A percentile compares a stretch with the other conserved stretches of the same genome.
These are phyloP conservation scores for Scheffersomyces spartinae DNA, from an alignment of 805 yeast genomes.

Conservation along the genomic window DNA sequence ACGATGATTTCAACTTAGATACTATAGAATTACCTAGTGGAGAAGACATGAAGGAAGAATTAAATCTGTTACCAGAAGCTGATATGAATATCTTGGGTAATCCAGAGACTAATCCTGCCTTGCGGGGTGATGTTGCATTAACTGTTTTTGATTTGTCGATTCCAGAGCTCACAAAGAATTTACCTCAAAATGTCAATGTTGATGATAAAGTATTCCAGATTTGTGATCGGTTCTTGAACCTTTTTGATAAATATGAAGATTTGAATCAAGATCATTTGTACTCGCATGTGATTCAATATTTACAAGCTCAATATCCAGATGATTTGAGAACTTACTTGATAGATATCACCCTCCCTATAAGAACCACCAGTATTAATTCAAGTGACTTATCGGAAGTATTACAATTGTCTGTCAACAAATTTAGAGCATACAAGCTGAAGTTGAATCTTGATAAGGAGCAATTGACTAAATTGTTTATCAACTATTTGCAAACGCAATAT, in stretches of 20 bases:
- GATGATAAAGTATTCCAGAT: slow-evolving; percentile 31
- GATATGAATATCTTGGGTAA: slow-evolving; percentile 78
- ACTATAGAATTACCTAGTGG: slow-evolving; percentile 36
- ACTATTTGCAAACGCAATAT: slow-evolving; percentile 15
- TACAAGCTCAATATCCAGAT: slow-evolving; percentile 31
- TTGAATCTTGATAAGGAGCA: slow-evolving; percentile 17
- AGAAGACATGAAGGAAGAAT: slow-evolving; percentile 47
- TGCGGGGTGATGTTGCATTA: slow-evolving; percentile 40
- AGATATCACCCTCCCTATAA: slow-evolving; percentile 58
- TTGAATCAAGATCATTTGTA: slow-evolving; percentile 60
- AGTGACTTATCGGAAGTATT: slow-evolving; percentile 44
- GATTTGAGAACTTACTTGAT: slow-evolving; percentile 31
- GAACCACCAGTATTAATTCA: slow-evolving; percentile 32
- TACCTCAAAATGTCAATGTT: slow-evolving; percentile 13
- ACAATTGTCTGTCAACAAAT: slow-evolving; percentile 62
- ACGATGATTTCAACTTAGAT: slow-evolving; percentile 24
- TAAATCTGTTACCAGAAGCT: slow-evolving; percentile 74
- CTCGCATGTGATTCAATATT: slow-evolving; percentile 47
- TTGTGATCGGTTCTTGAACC: slow-evolving; percentile 30
- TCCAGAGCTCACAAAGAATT: slow-evolving; percentile 16
- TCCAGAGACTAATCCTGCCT: slow-evolving; percentile 69
- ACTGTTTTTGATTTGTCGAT: slow-evolving; percentile 26
- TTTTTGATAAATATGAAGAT: slow-evolving; percentile 61
- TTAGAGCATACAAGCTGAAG: slow-evolving; percentile 45
- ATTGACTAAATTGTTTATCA: slow-evolving; percentile 19